A percentile compares a stretch with the other conserved stretches of the same genome.
Conservation (phyloP, 371 early-diverging fungal genomes). For the Mortierella sp. region DNA sequence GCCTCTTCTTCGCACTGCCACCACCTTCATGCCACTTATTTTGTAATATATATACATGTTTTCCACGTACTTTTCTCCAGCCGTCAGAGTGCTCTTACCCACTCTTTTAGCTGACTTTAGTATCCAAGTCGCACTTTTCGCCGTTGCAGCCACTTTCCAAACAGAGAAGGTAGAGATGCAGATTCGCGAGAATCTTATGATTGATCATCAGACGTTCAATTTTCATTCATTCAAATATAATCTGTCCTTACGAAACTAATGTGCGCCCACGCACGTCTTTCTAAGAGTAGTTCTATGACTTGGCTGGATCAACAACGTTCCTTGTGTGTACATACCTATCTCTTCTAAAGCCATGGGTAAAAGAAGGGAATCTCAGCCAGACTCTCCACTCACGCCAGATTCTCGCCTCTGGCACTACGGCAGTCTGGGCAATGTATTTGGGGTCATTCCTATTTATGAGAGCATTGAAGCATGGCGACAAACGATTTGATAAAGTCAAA, state of each 20-base stretch:
- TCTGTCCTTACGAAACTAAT: not conserved
- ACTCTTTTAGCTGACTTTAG: slow-evolving; percentile 26
- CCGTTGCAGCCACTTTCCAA: slow-evolving; percentile 33
- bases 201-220: not conserved
- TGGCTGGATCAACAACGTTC: slow-evolving; percentile 40
- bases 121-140: slow-evolving; percentile 27
- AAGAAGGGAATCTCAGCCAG: not conserved
- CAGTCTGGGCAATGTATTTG: slow-evolving; percentile 42
- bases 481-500: slow-evolving; percentile 48
- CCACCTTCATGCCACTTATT: not conserved
- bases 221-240: not conserved
- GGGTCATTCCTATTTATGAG: slow-evolving; percentile 45
- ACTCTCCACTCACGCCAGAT: slow-evolving; percentile 42
- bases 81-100: slow-evolving; percentile 12
- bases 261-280: too few species aligned
- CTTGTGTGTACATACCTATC: slow-evolving; percentile 38
- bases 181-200: not conserved
- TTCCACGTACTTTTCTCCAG: slow-evolving; percentile 2
- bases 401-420: slow-evolving; percentile 45
- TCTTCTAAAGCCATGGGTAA: slow-evolving; percentile 36
- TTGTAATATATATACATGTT: not conserved
- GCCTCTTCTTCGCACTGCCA: too few species aligned
- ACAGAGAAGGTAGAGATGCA: slow-evolving; percentile 41
- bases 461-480: slow-evolving; percentile 38
- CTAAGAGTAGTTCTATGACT: slow-evolving; percentile 41